phyloP scores from a whole-genome alignment of 1,284 basidiomycete species.

The Porphyrellus sp. region DNA sequence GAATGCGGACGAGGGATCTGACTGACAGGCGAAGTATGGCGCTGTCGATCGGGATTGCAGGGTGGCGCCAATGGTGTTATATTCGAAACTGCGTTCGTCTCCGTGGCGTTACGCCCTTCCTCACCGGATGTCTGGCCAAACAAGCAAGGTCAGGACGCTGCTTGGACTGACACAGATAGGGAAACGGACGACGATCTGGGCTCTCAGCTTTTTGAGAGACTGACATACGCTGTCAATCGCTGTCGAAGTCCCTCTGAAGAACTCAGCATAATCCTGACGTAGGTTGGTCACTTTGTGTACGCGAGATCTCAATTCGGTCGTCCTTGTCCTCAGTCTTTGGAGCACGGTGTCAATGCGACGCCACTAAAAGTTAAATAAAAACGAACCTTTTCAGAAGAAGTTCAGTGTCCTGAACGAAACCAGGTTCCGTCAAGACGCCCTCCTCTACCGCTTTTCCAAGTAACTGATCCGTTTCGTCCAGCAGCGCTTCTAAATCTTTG shows the following conservation, averaged over 20 bases:
- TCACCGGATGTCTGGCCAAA: not conserved
- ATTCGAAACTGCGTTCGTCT: too few relatives aligned
- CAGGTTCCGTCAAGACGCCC: slow-evolving; percentile 2
- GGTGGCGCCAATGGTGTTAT: too few relatives aligned
- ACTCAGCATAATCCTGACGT: not conserved
- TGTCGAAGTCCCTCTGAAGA: slow-evolving; percentile 8
- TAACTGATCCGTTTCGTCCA: slow-evolving; percentile 5
- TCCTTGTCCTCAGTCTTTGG: not conserved
- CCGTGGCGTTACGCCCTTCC: not conserved
- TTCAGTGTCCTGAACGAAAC: not conserved
- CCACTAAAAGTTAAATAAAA: not conserved
- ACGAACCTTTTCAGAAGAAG: not conserved
- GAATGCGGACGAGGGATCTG: not conserved
- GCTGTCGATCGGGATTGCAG: too few relatives aligned
- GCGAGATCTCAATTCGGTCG: not conserved
- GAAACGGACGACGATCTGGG: slow-evolving; percentile 10
- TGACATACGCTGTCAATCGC: slow-evolving; percentile 1
- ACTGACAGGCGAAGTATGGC: too few relatives aligned
- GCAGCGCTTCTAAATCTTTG: slow-evolving; percentile 2
- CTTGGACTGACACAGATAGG: rapidly evolving
- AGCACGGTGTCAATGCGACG: not conserved
- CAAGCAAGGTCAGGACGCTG: not conserved
- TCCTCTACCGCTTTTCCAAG: slow-evolving; percentile 10
- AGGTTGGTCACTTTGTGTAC: slow-evolving; percentile 4
- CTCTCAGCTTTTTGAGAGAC: slow-evolving; percentile 5